Base-by-base conservation (phyloP, 1,139 yeast genomes). In the Protomyces inundatus region DNA sequence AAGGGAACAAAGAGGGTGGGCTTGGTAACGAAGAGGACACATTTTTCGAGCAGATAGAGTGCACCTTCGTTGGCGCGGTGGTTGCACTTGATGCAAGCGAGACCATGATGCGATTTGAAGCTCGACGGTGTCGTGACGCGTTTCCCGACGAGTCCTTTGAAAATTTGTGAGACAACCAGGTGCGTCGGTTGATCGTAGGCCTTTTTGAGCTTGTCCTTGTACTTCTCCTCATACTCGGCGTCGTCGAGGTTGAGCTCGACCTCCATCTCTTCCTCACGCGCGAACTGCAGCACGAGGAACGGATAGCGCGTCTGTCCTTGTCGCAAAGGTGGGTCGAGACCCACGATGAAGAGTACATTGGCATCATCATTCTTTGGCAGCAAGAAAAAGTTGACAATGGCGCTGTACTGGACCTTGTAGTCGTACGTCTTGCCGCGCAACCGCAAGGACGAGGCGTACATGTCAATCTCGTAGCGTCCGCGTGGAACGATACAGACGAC, bases 291-390 rank as follows among this genome's bases (percentile, higher is more conserved):
- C 9, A 90, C 95, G 73, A 93, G 79, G 75, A 90, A 95, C 56
- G 97, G 96, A 73, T 93, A 93, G 68, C 97, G 83, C 0, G 98
- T 95, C 77, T 93, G 98, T 65, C 99, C 99, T 77, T 93, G 93
- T 70, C 90, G 82, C 65, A 87, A 74, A 3, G 99, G 98, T 35
- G 98, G 98, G 71, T 93, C 98, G 53, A 95, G 87, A 72, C 95
- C 97, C 66, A 93, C 78, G 14, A 93, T 86, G 71, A 93, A 81
- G 70, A 90, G 80, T 74, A 91, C 96, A 74, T 93, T 96, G 59
- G 88, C 81, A 67, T 90, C 97, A 75, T 95, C 98, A 0, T 96
- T 91, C 73, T 90, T 90, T 45, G 98, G 98, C 68, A 93, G 81
- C 30, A 96, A 84, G 71, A 93, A 93, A 59, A 93, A 84, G 72